Percentiles rank a stretch among this genome's conserved stretches.
These are phyloP conservation scores for Rhododendron griersonianum DNA, from an alignment of 148 eudicot genomes.

Conservation along the genomic window DNA sequence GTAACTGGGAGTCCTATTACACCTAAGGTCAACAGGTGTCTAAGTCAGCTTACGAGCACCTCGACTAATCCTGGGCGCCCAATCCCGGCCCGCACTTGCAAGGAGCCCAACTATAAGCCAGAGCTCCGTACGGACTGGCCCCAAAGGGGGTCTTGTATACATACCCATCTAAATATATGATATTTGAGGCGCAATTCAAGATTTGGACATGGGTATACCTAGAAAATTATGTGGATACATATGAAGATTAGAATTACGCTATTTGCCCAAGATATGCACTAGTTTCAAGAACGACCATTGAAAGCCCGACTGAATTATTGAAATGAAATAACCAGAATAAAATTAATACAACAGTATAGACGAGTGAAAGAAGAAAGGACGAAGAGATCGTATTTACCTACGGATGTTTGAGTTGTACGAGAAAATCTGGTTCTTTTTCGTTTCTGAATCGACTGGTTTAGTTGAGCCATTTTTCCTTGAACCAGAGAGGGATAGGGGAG, in stretches of 20 bases:
- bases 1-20: too few relatives aligned
- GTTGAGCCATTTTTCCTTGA: neutral
- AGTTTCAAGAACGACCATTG: neutral
- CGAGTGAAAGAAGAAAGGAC: neutral
- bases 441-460: neutral
- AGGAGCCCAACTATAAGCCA: too few relatives aligned
- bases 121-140: neutral
- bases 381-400: neutral
- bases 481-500: neutral
- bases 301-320: neutral
- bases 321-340: neutral
- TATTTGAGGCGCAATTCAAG: neutral
- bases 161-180: neutral
- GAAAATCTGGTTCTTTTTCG: neutral
- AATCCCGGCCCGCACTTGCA: too few relatives aligned
- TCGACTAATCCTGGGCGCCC: too few relatives aligned
- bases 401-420: neutral
- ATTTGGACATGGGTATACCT: neutral
- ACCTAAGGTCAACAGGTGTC: too few relatives aligned
- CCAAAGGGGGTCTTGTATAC: neutral
- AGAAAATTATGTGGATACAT: neutral
- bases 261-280: neutral
- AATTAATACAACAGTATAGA: neutral
- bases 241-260: neutral
- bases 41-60: neutral